Conservation (phyloP, 2,329 filamentous ascomycete genomes). For the Aspergillus sp. region DNA sequence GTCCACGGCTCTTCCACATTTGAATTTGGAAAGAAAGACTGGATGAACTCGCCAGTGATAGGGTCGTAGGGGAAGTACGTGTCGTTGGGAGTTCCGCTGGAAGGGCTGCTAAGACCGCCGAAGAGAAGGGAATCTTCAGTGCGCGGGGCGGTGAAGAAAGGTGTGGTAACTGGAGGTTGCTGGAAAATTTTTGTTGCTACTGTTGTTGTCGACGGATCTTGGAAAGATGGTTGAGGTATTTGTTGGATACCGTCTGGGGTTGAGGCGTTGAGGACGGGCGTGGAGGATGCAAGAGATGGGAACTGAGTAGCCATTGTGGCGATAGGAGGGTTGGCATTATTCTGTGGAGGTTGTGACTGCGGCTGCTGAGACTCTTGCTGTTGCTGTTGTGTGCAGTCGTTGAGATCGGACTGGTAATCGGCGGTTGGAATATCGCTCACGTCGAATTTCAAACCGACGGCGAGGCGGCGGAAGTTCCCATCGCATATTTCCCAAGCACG, state of each 20-base stretch:
- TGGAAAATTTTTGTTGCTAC: background rate
- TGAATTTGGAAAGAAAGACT: conserved; percentile 37
- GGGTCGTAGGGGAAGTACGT: conserved; percentile 41
- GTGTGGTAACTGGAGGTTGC: background rate
- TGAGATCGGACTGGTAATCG: conserved; percentile 16
- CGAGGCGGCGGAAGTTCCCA: conserved; percentile 34
- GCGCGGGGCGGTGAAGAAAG: background rate
- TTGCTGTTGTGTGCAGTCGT: conserved; percentile 1
- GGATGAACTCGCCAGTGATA: conserved; percentile 39
- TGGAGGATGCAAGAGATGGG: background rate
- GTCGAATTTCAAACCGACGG: conserved; percentile 36
- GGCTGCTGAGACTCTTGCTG: too few species aligned
- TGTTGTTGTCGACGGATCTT: background rate
- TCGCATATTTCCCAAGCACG: conserved; percentile 46
- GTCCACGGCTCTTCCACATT: conserved; percentile 29
- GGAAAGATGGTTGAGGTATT: background rate
- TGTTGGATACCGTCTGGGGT: background rate
- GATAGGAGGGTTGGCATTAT: background rate
- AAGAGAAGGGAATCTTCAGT: background rate
- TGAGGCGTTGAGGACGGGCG: background rate
- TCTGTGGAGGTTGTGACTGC: too few species aligned
- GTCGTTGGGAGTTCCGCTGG: conserved; percentile 17
- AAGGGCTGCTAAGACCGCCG: background rate
- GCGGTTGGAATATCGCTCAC: conserved; percentile 34
- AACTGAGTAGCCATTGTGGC: background rate